These are phyloP conservation scores for Skeletonema costatum DNA, from an alignment of 108 stramenopile species.

Conservation along the genomic window DNA sequence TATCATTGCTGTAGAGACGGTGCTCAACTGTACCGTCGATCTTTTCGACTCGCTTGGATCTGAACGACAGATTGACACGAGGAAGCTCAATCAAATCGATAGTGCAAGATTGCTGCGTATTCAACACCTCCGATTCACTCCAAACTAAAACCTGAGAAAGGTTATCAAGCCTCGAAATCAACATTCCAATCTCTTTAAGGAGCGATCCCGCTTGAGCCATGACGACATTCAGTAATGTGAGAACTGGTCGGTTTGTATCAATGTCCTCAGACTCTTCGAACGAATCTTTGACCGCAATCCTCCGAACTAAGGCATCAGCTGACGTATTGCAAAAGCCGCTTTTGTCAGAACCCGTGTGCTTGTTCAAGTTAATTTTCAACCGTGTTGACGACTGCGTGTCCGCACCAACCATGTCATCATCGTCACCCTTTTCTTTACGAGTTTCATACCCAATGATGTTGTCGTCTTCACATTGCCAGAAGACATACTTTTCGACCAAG, in stretches of 20 bases:
- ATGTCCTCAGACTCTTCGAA: constrained; percentile 54
- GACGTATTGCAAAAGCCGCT: constrained; percentile 90
- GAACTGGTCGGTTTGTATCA: constrained; percentile 58
- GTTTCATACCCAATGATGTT: constrained; percentile 90
- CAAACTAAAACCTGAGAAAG: constrained; percentile 95
- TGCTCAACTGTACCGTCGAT: constrained; percentile 73
- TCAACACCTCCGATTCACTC: constrained; percentile 77
- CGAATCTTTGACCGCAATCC: constrained; percentile 65
- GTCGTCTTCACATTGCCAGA: constrained; percentile 97
- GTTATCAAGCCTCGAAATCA: constrained; percentile 92
- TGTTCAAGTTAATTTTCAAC: constrained; percentile 72
- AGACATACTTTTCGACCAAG: constrained; percentile 92
- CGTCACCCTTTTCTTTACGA: constrained; percentile 50
- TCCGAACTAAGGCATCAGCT: constrained; percentile 84
- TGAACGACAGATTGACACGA: constrained; percentile 93
- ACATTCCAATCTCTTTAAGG: constrained; percentile 87
- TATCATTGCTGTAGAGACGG: constrained; percentile 92
- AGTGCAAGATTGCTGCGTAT: constrained; percentile 71
- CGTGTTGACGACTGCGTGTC: constrained; percentile 62
- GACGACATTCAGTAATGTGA: constrained; percentile 90
- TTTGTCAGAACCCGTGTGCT: constrained; percentile 72
- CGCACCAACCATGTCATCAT: constrained; percentile 53
- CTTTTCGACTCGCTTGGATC: constrained; percentile 68
- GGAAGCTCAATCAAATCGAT: constrained; percentile 96
- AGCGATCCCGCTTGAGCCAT: constrained; percentile 85